Percentiles rank a stretch among this genome's conserved stretches.
Conservation (phyloP, 345 rosid genomes). For the Lumnitzera racemosa region DNA sequence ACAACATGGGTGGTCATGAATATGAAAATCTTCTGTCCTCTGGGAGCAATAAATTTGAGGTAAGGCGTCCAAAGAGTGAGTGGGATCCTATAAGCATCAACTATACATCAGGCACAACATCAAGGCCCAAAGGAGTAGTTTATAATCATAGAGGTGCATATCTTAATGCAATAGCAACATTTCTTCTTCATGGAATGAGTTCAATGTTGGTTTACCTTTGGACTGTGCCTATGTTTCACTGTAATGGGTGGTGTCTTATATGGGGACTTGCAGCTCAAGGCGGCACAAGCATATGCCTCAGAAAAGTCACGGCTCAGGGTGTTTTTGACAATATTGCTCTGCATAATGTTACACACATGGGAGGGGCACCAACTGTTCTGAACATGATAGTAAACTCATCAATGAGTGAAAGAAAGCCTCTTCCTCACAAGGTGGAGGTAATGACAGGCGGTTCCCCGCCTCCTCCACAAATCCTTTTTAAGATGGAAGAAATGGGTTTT, state of each 20-base stretch:
- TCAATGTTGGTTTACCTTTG: slow-evolving; percentile 60
- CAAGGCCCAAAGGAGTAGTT: slow-evolving; percentile 82
- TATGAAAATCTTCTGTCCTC: slow-evolving; percentile 48
- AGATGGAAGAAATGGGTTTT: slow-evolving; percentile 67
- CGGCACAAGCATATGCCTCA: slow-evolving; percentile 65
- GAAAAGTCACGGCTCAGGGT: slow-evolving; percentile 46
- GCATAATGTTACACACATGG: slow-evolving; percentile 75
- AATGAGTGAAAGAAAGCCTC: slow-evolving; percentile 20
- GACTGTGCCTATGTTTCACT: slow-evolving; percentile 95
- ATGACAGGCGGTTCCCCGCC: slow-evolving; percentile 73
- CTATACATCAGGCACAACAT: slow-evolving; percentile 87
- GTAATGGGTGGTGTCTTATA: slow-evolving; percentile 80
- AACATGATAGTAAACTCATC: slow-evolving; percentile 70
- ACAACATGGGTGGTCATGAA: slow-evolving; percentile 5
- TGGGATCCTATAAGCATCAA: slow-evolving; percentile 83
- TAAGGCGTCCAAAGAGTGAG: slow-evolving; percentile 39
- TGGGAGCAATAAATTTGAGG: slow-evolving; percentile 35
- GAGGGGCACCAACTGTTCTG: slow-evolving; percentile 76
- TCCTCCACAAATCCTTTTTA: slow-evolving; percentile 37
- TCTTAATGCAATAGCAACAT: slow-evolving; percentile 57
- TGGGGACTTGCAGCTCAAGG: slow-evolving; percentile 94
- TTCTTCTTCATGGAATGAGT: slow-evolving; percentile 45
- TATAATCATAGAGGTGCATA: slow-evolving; percentile 85
- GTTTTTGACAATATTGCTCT: slow-evolving; percentile 46
- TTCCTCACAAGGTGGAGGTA: slow-evolving; percentile 46